These are phyloP conservation scores for Fraxinus quadrangulata DNA, from an alignment of 257 asterid genomes.

Conservation along the genomic window DNA sequence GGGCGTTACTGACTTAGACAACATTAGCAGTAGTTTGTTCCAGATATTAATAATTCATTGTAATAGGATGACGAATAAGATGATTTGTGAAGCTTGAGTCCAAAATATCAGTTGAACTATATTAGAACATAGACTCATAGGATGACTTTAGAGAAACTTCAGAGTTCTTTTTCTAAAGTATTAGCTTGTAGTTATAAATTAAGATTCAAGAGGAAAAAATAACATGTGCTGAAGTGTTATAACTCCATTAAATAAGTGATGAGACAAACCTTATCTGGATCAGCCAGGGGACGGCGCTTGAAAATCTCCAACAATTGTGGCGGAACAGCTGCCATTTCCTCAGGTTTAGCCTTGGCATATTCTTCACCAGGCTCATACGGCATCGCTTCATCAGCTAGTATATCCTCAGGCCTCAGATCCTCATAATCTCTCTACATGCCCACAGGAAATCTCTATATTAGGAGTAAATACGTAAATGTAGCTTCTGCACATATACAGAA, in stretches of 20 bases:
- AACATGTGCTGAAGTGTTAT: background rate
- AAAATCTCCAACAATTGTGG: slow-evolving; percentile 50
- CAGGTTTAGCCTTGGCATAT: slow-evolving; percentile 37
- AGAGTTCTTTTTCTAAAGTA: too few relatives aligned
- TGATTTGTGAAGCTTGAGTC: too few relatives aligned
- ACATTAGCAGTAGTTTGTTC: too few relatives aligned
- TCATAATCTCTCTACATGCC: slow-evolving; percentile 44
- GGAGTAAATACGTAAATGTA: background rate
- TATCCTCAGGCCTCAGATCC: slow-evolving; percentile 48
- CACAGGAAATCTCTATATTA: slow-evolving; percentile 37
- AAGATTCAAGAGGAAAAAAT: background rate
- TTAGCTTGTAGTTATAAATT: too few relatives aligned
- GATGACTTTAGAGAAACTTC: too few relatives aligned
- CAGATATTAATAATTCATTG: too few relatives aligned
- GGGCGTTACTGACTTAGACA: too few relatives aligned
- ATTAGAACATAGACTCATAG: too few relatives aligned
- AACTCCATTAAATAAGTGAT: background rate
- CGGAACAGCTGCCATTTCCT: slow-evolving; percentile 52
- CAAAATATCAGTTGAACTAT: too few relatives aligned
- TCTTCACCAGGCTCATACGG: slow-evolving; percentile 43
- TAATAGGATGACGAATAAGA: too few relatives aligned
- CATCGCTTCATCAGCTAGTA: slow-evolving; percentile 48
- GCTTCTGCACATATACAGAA: too few relatives aligned
- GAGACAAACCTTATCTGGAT: slow-evolving; percentile 38
- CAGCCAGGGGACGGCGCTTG: slow-evolving; percentile 47